Evolutionary conservation across 257 asterid species (phyloP).

Genomic region (Solanum microdontum): DNA sequence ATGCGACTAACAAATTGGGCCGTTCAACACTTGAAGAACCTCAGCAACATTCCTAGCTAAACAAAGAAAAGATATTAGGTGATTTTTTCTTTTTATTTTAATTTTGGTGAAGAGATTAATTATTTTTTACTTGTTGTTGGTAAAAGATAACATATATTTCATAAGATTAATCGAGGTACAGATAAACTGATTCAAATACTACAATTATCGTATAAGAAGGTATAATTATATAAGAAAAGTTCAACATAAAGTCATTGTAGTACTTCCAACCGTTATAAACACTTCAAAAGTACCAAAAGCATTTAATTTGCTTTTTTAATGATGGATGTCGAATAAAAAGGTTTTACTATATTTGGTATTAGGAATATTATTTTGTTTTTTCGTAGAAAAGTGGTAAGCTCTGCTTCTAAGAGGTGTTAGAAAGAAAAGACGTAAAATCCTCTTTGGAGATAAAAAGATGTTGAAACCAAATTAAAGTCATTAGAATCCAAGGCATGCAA

Average conservation of each 20-base stretch:
- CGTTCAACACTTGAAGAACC: background rate
- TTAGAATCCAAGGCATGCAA: background rate
- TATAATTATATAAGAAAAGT: background rate
- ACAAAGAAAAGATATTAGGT: background rate
- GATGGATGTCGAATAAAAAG: background rate
- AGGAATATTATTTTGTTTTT: background rate
- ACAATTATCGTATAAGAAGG: too few relatives aligned
- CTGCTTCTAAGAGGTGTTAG: background rate
- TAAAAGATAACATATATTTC: too few relatives aligned
- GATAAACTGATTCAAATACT: too few relatives aligned
- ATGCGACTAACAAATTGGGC: background rate
- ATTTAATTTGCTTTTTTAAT: background rate
- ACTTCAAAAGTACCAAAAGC: background rate
- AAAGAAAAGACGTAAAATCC: background rate
- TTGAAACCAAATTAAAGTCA: background rate
- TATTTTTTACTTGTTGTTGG: rapidly evolving
- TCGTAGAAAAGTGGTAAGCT: background rate
- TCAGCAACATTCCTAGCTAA: background rate
- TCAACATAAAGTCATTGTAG: background rate
- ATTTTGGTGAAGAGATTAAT: too few relatives aligned
- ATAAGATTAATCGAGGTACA: rapidly evolving
- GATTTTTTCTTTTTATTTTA: too few relatives aligned
- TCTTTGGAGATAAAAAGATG: background rate
- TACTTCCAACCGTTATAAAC: background rate
- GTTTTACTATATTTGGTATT: background rate